Base-by-base conservation (phyloP, 2,329 filamentous ascomycete species). In the Curvularia hawaiiensis region DNA sequence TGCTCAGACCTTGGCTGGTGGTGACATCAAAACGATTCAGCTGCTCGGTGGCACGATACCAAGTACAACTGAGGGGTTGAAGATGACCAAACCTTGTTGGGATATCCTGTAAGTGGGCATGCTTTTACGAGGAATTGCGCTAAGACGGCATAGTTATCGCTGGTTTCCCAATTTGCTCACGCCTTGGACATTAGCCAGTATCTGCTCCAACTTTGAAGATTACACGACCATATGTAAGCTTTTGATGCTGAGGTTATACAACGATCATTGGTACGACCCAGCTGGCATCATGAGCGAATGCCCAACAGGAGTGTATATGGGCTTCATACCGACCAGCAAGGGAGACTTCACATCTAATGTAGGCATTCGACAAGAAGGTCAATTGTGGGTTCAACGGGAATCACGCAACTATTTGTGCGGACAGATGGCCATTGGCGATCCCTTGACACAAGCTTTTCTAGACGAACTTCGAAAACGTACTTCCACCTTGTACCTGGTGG, bases 181-280 rank as follows among this genome's bases (percentile, higher is more conserved):
- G 0, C 68, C 68, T 0, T 67, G 67, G 63, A 67, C 68, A 1
- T 20, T 72, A 5, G 66, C 65, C 0, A 70, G 65, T 22, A 70
- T 72, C 3, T 73, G 70, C 44, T 65, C 65, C 1, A 73, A 70
- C 48, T 72, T 72, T 35, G 68, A 72, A 16, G 69, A 72, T 20
- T 70, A 71, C 28, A 68, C 61, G 0, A 70, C 64, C 0, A 61
- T 72, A 2, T 73, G 69, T 46, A 71, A 72, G 28, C 51, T 73
- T 0, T 24, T 71, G 0, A 71, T 68, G 68, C 20, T 73, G 6
- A 55, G 56, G 1, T 46, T 73, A 5, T 72, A 73, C 52, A 52
- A 53, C 18, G 62, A 72, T 3, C 57, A 69, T n/a, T 73, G 70
- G 67, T 71, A 61, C 22, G 64, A 70, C 28, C 52, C 62, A 0